Percentiles rank a stretch among this genome's conserved stretches.
These are phyloP conservation scores for Chrysoporthe austroafricana DNA, from an alignment of 2,329 filamentous ascomycete species.

Conservation along the genomic window DNA sequence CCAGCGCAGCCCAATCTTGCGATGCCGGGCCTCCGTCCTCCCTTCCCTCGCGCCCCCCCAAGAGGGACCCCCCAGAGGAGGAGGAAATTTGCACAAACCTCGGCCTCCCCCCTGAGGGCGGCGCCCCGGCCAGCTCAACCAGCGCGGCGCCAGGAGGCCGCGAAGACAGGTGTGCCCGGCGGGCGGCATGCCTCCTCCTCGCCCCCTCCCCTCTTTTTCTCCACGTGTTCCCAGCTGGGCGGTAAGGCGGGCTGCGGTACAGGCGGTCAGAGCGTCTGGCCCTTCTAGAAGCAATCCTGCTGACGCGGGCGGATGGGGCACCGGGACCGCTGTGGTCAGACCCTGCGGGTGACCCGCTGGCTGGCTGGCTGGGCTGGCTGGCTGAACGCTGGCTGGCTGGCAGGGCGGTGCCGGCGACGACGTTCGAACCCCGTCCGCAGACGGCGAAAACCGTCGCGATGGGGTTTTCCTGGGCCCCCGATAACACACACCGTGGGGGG, in stretches of 20 bases:
- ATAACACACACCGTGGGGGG: no score
- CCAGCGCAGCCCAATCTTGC: slow-evolving; percentile 9
- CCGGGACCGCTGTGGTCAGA: neutral
- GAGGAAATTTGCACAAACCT: slow-evolving; percentile 8
- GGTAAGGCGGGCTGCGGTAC: slow-evolving; percentile 2
- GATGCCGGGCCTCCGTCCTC: neutral
- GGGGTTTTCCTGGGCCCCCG: no score
- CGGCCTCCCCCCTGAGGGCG: neutral
- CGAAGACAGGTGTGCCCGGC: slow-evolving; percentile 5
- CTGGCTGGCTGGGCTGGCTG: no score
- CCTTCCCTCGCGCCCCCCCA: neutral
- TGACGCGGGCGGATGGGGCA: neutral
- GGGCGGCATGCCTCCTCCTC: neutral
- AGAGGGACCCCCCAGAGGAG: neutral
- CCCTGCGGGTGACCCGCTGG: slow-evolving; percentile 2
- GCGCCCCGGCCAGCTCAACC: neutral
- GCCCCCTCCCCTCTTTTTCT: slow-evolving; percentile 11
- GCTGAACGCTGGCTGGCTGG: no score
- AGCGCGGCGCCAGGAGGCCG: neutral
- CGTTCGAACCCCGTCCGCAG: neutral
- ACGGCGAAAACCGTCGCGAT: neutral
- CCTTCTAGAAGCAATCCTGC: slow-evolving; percentile 5
- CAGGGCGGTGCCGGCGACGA: neutral
- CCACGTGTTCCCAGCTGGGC: slow-evolving; percentile 19
- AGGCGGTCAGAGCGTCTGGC: slow-evolving; percentile 19